Conservation (phyloP, 371 early-diverging fungal species). For the Sporodiniella umbellata region DNA sequence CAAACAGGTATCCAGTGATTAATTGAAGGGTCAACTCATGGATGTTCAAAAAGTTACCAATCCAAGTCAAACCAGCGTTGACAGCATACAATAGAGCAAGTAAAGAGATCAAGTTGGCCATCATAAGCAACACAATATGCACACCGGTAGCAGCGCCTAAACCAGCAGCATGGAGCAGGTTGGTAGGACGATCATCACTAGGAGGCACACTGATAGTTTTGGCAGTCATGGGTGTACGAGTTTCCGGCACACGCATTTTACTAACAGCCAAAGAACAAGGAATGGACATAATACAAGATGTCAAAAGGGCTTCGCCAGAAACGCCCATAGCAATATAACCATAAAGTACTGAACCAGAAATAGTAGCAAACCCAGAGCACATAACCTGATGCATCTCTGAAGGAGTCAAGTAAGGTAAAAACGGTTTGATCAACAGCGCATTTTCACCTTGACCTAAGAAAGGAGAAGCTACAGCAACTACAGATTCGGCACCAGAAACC, state of each 20-base stretch:
- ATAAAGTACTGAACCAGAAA: conserved; percentile 88
- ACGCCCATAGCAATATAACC: conserved; percentile 71
- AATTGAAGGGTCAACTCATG: conserved; percentile 59
- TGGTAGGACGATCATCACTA: conserved; percentile 69
- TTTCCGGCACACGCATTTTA: conserved; percentile 78
- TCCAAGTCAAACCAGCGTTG: conserved; percentile 71
- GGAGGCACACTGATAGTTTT: conserved; percentile 52
- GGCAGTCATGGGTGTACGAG: conserved; percentile 71
- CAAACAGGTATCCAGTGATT: conserved; percentile 75
- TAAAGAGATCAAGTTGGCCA: conserved; percentile 73
- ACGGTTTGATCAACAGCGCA: conserved; percentile 79
- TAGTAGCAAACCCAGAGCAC: conserved; percentile 91
- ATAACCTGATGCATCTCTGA: conserved; percentile 88
- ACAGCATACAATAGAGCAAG: conserved; percentile 68
- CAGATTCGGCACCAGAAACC: conserved; percentile 85
- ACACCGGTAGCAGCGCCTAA: conserved; percentile 87
- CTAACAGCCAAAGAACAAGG: conserved; percentile 85
- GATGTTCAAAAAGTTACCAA: conserved; percentile 70
- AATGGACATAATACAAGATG: conserved; percentile 91
- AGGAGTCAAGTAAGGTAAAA: conserved; percentile 79
- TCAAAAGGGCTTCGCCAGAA: conserved; percentile 64
- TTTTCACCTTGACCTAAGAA: conserved; percentile 86
- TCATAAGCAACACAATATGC: conserved; percentile 71
- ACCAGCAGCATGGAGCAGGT: conserved; percentile 79
- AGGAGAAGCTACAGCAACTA: conserved; percentile 85